Base-by-base conservation (phyloP, 2,329 filamentous ascomycete species). In the Diatrype stigma region DNA sequence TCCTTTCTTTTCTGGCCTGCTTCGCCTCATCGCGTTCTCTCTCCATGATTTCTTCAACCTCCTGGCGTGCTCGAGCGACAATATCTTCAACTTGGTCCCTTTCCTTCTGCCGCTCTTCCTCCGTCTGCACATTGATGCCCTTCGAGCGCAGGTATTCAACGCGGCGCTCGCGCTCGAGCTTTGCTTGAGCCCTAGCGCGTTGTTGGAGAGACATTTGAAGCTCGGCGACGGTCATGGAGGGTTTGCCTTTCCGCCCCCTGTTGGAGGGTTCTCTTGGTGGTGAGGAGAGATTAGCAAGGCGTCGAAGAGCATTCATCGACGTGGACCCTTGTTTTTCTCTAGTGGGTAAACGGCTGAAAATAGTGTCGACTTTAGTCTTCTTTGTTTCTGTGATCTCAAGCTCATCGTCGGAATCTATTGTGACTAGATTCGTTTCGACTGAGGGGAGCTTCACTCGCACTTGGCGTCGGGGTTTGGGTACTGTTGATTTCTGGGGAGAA, bases 71-170 rank as follows among this genome's bases (percentile, higher is more conserved):
- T 61, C 86, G 91, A 45, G 93, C 87, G 23, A 97, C 82, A 53
- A 97, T 80, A 62, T 96, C 87, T 60, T 97, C 94, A 12, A 96
- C 84, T 52, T 92, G 84, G 51, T 88, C 84, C 67, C 90, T 83
- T 65, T 96, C 87, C 32, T 83, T 82, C 63, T 92, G 88, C 19
- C 89, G 84, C 67, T 99, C 92, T 68, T 96, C 93, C 2, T 86
- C 83, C 0, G 89, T 96, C 67, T 92, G 87, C 17, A 97, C 77
- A 22, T 87, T 74, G 23, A 96, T 79, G 7, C 94, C 94, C 68
- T 88, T 90, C 11, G 87, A 85, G 62, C 82, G 84, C 38, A 99
- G 78, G 59, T 85, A 79, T 50, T 90, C 84, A 19, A 97, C 79
- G 50, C 86, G 86, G 58, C 89, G 85, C 53, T 89, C 82, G 48